phyloP scores from a whole-genome alignment of 1,139 yeast species.

The Trichomonascaceae sp. region DNA sequence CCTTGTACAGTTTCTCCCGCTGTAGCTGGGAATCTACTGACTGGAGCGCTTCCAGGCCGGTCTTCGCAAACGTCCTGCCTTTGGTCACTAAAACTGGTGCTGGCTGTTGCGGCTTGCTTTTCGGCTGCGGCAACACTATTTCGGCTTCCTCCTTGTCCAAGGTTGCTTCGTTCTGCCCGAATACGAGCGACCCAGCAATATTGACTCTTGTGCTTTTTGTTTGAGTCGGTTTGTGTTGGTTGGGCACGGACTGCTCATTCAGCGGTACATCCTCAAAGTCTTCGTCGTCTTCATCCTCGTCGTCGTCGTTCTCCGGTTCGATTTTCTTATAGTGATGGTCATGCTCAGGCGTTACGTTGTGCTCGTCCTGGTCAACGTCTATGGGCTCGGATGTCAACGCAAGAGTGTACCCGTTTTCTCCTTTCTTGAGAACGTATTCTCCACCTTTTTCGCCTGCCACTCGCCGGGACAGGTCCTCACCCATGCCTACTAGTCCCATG shows the following conservation, averaged over 20 bases:
- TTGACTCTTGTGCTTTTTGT: no score
- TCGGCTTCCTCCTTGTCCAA: no score
- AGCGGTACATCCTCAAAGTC: constrained; percentile 53
- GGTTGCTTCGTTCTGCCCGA: no score
- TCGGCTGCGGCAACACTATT: no score
- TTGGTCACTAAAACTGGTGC: no score
- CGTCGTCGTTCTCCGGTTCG: constrained; percentile 12
- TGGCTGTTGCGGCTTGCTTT: no score
- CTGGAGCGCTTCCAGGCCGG: neutral
- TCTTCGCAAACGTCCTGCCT: no score
- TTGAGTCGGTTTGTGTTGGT: no score
- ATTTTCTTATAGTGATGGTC: constrained; percentile 2
- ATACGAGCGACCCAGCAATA: no score
- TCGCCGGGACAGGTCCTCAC: constrained; percentile 44
- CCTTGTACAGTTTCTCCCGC: constrained; percentile 16
- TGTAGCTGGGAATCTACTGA: constrained; percentile 16
- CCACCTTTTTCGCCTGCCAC: constrained; percentile 78
- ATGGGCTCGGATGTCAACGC: constrained; percentile 24
- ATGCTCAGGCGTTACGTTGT: constrained; percentile 6
- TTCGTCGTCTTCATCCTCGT: constrained; percentile 31
- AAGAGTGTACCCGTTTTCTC: constrained; percentile 79
- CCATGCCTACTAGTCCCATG: constrained; percentile 77
- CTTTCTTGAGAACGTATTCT: constrained; percentile 62
- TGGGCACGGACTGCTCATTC: no score
- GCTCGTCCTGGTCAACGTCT: constrained; percentile 4